phyloP scores from a whole-genome alignment of 371 early-diverging fungal species.

The Lichtheimia ramosa region DNA sequence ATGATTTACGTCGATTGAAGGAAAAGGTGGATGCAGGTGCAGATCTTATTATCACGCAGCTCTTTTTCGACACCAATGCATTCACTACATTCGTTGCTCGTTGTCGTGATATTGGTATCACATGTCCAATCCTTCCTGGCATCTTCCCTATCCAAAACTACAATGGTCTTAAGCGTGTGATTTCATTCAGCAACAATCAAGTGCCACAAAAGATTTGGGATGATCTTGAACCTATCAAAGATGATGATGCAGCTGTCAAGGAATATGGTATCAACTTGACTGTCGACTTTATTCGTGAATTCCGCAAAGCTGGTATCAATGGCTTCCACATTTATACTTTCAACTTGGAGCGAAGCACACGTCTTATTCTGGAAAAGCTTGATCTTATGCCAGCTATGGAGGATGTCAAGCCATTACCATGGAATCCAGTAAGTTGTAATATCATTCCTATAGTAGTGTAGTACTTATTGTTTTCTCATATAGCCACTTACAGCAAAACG shows the following conservation, averaged over 20 bases:
- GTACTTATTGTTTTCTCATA: background rate
- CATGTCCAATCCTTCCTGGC: conserved; percentile 90
- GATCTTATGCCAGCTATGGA: conserved; percentile 76
- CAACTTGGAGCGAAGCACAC: conserved; percentile 87
- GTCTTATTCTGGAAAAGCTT: conserved; percentile 83
- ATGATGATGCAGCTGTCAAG: conserved; percentile 93
- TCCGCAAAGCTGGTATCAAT: conserved; percentile 66
- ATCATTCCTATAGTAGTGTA: background rate
- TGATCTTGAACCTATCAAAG: conserved; percentile 90
- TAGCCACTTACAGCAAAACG: conserved; percentile 70
- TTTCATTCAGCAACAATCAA: conserved; percentile 80
- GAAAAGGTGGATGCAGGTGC: conserved; percentile 92
- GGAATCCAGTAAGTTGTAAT: conserved; percentile 74
- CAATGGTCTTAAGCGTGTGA: conserved; percentile 81
- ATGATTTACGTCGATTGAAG: conserved; percentile 78
- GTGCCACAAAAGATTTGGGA: conserved; percentile 85
- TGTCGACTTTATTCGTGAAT: conserved; percentile 75
- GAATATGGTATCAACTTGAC: conserved; percentile 89
- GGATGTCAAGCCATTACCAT: conserved; percentile 86
- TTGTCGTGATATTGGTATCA: conserved; percentile 79
- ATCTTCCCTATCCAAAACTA: conserved; percentile 95
- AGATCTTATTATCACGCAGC: conserved; percentile 90
- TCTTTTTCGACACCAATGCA: conserved; percentile 89
- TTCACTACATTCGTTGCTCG: conserved; percentile 78
- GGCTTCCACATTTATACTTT: conserved; percentile 88